phyloP scores from a whole-genome alignment of 2,329 filamentous ascomycete species.

The Clathrospora elynae region DNA sequence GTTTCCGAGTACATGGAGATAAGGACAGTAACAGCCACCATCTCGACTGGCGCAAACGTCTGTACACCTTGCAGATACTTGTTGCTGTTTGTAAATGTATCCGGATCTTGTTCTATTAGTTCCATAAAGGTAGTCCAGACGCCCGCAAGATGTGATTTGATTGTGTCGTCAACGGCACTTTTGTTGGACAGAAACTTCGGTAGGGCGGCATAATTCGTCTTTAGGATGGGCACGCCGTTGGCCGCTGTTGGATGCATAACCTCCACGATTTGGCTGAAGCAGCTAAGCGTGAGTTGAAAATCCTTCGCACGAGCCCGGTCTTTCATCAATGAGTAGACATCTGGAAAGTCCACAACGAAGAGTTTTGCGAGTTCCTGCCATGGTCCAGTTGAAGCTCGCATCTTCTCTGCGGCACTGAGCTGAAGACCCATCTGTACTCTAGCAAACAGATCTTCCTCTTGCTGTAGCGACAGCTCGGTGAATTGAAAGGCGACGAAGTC shows the following conservation, averaged over 20 bases:
- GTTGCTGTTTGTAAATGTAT: conserved; percentile 39
- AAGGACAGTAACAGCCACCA: conserved; percentile 42
- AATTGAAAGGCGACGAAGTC: conserved; percentile 54
- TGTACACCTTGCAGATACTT: conserved; percentile 32
- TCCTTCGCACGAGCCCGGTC: conserved; percentile 37
- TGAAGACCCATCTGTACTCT: conserved; percentile 55
- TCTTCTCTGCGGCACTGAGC: conserved; percentile 54
- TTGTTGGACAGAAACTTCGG: conserved; percentile 37
- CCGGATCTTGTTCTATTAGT: conserved; percentile 32
- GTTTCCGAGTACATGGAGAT: conserved; percentile 41
- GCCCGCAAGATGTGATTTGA: conserved; percentile 40
- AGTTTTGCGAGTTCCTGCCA: conserved; percentile 54
- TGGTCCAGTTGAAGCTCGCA: conserved; percentile 52
- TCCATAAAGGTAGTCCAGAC: conserved; percentile 42
- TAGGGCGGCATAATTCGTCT: conserved; percentile 24
- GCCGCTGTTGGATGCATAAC: conserved; percentile 31
- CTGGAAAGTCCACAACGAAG: conserved; percentile 51
- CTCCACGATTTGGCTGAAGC: conserved; percentile 48
- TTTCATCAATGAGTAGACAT: conserved; percentile 43
- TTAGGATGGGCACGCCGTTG: conserved; percentile 34
- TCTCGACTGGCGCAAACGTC: conserved; percentile 47
- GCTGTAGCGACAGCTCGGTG: conserved; percentile 44
- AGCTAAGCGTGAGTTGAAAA: conserved; percentile 43
- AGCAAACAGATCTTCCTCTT: conserved; percentile 57
- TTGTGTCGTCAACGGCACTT: conserved; percentile 31